phyloP scores from a whole-genome alignment of 2,329 filamentous ascomycete species.

The Hymenoscyphus repandus region DNA sequence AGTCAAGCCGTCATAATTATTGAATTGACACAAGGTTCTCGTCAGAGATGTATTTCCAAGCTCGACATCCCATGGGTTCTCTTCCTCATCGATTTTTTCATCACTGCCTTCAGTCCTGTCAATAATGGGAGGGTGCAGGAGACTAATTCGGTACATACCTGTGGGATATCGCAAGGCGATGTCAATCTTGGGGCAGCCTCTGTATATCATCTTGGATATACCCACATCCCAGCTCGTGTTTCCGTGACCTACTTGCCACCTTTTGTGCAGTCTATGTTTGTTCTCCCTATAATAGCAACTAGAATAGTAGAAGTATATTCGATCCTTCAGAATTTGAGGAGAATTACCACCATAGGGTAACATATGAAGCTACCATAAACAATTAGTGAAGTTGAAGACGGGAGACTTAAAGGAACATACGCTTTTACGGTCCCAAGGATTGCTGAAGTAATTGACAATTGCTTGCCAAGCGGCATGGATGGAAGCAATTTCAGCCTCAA shows the following conservation, averaged over 20 bases:
- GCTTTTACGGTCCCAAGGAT: constrained; percentile 16
- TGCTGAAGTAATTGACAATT: constrained; percentile 21
- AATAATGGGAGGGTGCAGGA: not conserved
- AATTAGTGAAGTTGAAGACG: not conserved
- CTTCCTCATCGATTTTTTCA: too few species aligned
- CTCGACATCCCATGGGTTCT: too few species aligned
- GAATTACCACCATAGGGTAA: constrained; percentile 1
- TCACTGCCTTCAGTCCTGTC: not conserved
- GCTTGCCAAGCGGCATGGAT: constrained; percentile 9
- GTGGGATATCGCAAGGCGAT: constrained; percentile 8
- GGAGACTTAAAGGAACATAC: constrained; percentile 9
- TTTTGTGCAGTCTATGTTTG: constrained; percentile 12
- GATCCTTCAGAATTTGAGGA: constrained; percentile 1
- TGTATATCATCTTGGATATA: constrained; percentile 15
- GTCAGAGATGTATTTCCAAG: too few species aligned
- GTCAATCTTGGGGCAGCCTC: constrained; percentile 13
- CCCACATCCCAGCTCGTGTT: constrained; percentile 16
- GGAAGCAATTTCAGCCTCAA: not conserved
- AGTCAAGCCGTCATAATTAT: too few species aligned
- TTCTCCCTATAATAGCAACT: constrained; percentile 17
- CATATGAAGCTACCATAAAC: constrained; percentile 13
- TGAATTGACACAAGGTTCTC: too few species aligned
- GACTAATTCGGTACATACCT: not conserved
- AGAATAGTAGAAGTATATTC: constrained; percentile 20
- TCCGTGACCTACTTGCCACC: constrained; percentile 16